Percentiles rank a stretch among this genome's conserved stretches.
Conservation (phyloP, 1,139 yeast genomes). For the Suhomyces ambrosiae region DNA sequence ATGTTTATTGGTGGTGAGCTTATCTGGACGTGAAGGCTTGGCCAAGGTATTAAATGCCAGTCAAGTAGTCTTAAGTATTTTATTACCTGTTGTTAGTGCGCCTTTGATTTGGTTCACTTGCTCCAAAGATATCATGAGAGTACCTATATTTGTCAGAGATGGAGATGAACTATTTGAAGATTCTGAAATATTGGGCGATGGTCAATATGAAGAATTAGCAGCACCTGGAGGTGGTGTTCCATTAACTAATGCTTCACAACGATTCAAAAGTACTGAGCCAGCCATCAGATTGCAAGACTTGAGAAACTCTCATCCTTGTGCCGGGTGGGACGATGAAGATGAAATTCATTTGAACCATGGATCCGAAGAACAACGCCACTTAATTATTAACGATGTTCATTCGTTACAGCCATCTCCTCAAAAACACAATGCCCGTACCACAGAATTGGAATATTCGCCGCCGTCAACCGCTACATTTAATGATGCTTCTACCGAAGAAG, state of each 20-base stretch:
- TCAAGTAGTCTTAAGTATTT: slow-evolving; percentile 83
- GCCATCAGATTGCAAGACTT: slow-evolving; percentile 48
- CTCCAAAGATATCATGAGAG: slow-evolving; percentile 74
- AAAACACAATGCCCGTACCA: slow-evolving; percentile 1
- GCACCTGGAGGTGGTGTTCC: slow-evolving; percentile 8
- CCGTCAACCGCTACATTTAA: background rate
- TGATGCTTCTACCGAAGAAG: slow-evolving; percentile 3
- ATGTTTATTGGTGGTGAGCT: slow-evolving; percentile 74
- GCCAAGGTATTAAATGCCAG: slow-evolving; percentile 78
- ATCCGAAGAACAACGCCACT: slow-evolving; percentile 11
- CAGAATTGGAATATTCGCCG: background rate
- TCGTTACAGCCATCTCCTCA: background rate
- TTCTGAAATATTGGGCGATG: slow-evolving; percentile 7
- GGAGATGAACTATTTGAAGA: slow-evolving; percentile 30
- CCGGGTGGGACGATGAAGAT: slow-evolving; percentile 47
- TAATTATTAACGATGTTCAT: slow-evolving; percentile 1
- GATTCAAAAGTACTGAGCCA: slow-evolving; percentile 40
- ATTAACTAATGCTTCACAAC: slow-evolving; percentile 8
- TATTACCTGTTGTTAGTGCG: slow-evolving; percentile 87
- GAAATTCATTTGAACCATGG: slow-evolving; percentile 21
- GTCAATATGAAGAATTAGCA: slow-evolving; percentile 19
- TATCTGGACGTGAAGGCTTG: slow-evolving; percentile 84
- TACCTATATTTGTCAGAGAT: slow-evolving; percentile 45
- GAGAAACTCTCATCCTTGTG: slow-evolving; percentile 48
- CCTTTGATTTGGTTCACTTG: slow-evolving; percentile 87